Base-by-base conservation (phyloP, 495 filamentous ascomycete genomes). In the Saxispiralis lemnorum region DNA sequence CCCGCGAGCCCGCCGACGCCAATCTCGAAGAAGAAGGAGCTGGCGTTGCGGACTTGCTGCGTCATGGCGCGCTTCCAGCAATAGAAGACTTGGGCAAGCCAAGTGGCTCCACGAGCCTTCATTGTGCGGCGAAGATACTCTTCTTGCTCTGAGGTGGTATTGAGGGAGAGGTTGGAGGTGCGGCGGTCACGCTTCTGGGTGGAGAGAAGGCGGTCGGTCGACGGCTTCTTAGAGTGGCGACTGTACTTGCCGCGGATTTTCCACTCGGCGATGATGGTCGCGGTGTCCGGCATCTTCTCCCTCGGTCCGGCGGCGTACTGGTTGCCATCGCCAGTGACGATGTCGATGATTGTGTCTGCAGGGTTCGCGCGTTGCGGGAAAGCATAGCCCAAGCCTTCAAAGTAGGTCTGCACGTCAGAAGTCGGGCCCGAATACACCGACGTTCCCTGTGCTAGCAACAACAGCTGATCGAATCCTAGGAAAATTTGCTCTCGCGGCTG, bases 341-440 rank as follows among this genome's bases (percentile, higher is more conserved):
- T 70, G 42, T 71, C 67, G 20, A 66, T 69, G 7, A 71, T 57
- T 6, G 63, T 58, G 39, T 71, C 67, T 21, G 64, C 66, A 12
- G 49, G 59, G 41, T 71, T 71, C 38, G 53, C 52, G 35, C 62
- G 47, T 33, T 51, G 36, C 2, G 66, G 64, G 44, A 70, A 65
- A 1, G 35, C 46, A 48, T 62, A 70, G 31, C 67, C 67, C 11
- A 65, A 45, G 17, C 54, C 42, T 44, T 64, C 64, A 48, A 70
- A 71, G 54, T 66, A 70, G 3, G 39, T 11, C 41, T 58, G 59
- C 2, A 65, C 63, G 7, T 56, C 52, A 10, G 38, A 84, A 35
- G 93, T 87, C 6, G 86, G 79, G 1, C 68, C 86, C 56, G 86
- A 93, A 63, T 94, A 93, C 34, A 93, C 83, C 1, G 82, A 81